phyloP scores from a whole-genome alignment of 257 asterid genomes.

The Solanum habrochaites region DNA sequence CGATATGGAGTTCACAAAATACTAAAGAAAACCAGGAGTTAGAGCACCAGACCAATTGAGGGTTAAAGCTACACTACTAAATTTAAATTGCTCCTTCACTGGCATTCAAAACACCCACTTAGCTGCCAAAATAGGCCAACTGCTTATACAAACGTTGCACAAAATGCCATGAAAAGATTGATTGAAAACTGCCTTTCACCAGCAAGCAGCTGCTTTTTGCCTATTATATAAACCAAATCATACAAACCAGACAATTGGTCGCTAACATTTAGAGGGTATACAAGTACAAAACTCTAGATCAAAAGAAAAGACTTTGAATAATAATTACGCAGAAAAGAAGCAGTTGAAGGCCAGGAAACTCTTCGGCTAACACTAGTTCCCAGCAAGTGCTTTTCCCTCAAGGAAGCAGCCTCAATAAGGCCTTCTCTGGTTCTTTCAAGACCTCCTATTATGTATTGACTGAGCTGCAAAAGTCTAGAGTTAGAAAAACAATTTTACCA shows the following conservation, averaged over 20 bases:
- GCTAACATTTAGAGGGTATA: not conserved
- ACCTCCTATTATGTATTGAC: slow-evolving; percentile 81
- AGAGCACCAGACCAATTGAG: not conserved
- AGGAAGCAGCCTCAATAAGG: slow-evolving; percentile 84
- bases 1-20: slow-evolving; percentile 84
- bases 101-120: slow-evolving; percentile 39
- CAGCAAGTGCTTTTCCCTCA: slow-evolving; percentile 85
- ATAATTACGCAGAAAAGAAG: slow-evolving; percentile 89
- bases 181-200: slow-evolving; percentile 95
- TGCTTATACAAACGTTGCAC: slow-evolving; percentile 96
- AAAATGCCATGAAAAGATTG: slow-evolving; percentile 94
- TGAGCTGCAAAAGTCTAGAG: slow-evolving; percentile 42
- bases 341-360: no score
- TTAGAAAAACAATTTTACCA: not conserved
- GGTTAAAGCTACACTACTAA: not conserved
- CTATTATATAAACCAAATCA: slow-evolving; percentile 26
- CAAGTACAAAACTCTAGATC: not conserved
- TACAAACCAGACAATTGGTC: not conserved
- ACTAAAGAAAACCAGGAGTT: slow-evolving; percentile 29
- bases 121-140: slow-evolving; percentile 98
- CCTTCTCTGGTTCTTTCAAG: slow-evolving; percentile 92
- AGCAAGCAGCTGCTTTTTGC: slow-evolving; percentile 99
- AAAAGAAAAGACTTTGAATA: slow-evolving; percentile 1
- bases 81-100: not conserved
- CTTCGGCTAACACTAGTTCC: slow-evolving; percentile 86